These are phyloP conservation scores for Kodamaea restingae DNA, from an alignment of 805 yeast genomes.

Conservation along the genomic window DNA sequence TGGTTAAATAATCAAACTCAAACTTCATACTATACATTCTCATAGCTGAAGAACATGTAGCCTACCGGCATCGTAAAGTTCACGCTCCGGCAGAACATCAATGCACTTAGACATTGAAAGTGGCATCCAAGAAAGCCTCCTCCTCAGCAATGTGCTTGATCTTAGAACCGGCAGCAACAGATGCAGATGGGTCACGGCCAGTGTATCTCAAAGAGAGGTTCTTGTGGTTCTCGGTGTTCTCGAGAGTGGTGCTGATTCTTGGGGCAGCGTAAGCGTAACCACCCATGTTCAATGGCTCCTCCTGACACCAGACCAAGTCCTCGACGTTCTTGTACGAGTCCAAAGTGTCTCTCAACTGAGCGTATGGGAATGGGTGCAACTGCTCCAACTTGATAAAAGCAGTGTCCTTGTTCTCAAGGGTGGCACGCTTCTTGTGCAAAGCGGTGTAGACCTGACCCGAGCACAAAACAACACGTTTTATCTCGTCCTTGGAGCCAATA, in stretches of 20 bases:
- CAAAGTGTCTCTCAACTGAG: conserved; percentile 82
- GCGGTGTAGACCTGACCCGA: conserved; percentile 96
- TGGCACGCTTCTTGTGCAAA: conserved; percentile 81
- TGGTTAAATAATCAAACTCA: neutral
- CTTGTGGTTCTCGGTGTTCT: conserved; percentile 67
- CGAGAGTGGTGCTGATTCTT: conserved; percentile 72
- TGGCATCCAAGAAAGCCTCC: conserved; percentile 77
- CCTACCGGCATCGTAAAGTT: no score
- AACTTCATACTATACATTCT: neutral
- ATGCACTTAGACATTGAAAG: conserved; percentile 36
- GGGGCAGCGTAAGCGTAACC: conserved; percentile 77
- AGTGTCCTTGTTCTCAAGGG: conserved; percentile 71
- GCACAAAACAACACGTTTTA: conserved; percentile 79
- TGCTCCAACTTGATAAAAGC: conserved; percentile 91
- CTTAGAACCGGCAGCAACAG: conserved; percentile 97
- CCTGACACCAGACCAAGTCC: conserved; percentile 96
- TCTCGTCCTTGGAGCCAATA: conserved; percentile 73
- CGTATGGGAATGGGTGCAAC: conserved; percentile 98
- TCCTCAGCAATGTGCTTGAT: conserved; percentile 84
- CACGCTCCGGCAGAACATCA: no score
- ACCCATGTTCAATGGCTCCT: conserved; percentile 98
- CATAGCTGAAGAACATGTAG: neutral
- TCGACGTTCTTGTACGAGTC: conserved; percentile 74
- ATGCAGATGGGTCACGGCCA: conserved; percentile 97
- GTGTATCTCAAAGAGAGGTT: conserved; percentile 69